phyloP scores from a whole-genome alignment of 2,329 filamentous ascomycete species.

The Aureobasidium leucospermi region DNA sequence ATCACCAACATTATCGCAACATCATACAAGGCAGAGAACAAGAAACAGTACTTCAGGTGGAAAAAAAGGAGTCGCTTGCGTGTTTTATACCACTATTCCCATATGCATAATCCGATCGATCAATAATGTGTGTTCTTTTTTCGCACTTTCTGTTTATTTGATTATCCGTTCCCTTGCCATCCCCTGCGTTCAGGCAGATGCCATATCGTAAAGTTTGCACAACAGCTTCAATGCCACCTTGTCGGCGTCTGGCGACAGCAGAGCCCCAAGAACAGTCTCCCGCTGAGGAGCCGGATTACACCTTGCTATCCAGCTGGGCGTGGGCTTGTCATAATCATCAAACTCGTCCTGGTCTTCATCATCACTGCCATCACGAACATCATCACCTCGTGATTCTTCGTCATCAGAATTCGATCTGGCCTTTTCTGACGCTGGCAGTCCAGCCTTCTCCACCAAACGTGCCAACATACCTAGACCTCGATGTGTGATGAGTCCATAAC shows the following conservation, averaged over 20 bases:
- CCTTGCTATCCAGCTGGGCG: constrained; percentile 21
- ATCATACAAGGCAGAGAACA: not conserved
- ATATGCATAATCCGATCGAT: constrained; percentile 6
- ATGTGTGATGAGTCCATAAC: constrained; percentile 31
- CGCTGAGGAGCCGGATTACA: constrained; percentile 40
- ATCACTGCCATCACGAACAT: constrained; percentile 20
- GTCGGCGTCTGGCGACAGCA: constrained; percentile 38
- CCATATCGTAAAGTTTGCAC: constrained; percentile 30
- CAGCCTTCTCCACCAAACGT: constrained; percentile 38
- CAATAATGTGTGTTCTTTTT: not conserved
- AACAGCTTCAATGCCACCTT: constrained; percentile 36
- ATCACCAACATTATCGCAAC: not conserved
- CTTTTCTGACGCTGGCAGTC: constrained; percentile 19
- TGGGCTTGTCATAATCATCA: constrained; percentile 16
- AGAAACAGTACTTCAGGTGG: not conserved
- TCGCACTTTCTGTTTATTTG: not conserved
- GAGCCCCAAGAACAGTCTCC: constrained; percentile 39
- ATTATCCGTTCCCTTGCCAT: not conserved
- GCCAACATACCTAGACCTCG: constrained; percentile 41
- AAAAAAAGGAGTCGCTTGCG: not conserved
- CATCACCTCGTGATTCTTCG: constrained; percentile 8
- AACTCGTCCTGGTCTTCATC: constrained; percentile 21
- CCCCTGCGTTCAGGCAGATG: constrained; percentile 4
- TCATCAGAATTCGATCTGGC: constrained; percentile 2
- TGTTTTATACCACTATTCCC: constrained; percentile 2